These are phyloP conservation scores for Fomitopsis pulvina DNA, from an alignment of 768 basidiomycete genomes.

Conservation along the genomic window DNA sequence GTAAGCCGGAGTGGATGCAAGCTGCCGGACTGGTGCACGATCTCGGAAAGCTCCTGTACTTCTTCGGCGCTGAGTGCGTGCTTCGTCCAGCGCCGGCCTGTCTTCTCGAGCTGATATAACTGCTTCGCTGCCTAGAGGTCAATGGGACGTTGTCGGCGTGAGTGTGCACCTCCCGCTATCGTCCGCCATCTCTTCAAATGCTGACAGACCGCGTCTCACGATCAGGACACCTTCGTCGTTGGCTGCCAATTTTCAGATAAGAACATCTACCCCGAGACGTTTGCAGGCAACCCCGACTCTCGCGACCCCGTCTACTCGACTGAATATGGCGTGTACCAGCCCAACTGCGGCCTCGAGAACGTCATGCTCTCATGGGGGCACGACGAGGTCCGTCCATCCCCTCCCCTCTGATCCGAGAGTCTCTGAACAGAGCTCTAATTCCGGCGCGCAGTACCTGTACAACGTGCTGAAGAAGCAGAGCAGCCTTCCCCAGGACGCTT, in stretches of 20 bases:
- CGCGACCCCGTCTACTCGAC: slow-evolving; percentile 61
- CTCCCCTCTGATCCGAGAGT: neutral
- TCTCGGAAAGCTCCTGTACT: slow-evolving; percentile 79
- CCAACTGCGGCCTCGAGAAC: slow-evolving; percentile 77
- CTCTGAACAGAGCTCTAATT: neutral
- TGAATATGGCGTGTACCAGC: slow-evolving; percentile 68
- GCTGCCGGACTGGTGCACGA: slow-evolving; percentile 84
- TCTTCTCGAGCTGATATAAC: neutral
- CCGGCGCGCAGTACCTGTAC: slow-evolving; percentile 61
- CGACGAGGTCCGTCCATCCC: slow-evolving; percentile 59
- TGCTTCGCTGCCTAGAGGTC: slow-evolving; percentile 39
- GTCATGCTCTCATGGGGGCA: slow-evolving; percentile 91
- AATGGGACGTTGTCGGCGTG: slow-evolving; percentile 94
- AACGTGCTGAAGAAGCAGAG: slow-evolving; percentile 79
- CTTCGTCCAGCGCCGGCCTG: neutral
- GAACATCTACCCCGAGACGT: slow-evolving; percentile 76
- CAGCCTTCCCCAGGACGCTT: slow-evolving; percentile 69
- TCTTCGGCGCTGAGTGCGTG: slow-evolving; percentile 65
- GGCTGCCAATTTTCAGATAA: slow-evolving; percentile 84
- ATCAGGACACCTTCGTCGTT: slow-evolving; percentile 68
- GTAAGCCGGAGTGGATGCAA: slow-evolving; percentile 92
- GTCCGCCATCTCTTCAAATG: neutral
- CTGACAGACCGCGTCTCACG: neutral
- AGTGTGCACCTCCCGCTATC: slow-evolving; percentile 17
- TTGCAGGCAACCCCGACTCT: slow-evolving; percentile 65